These are phyloP conservation scores for Pyronema domesticum DNA, from an alignment of 495 filamentous ascomycete species.

Conservation along the genomic window DNA sequence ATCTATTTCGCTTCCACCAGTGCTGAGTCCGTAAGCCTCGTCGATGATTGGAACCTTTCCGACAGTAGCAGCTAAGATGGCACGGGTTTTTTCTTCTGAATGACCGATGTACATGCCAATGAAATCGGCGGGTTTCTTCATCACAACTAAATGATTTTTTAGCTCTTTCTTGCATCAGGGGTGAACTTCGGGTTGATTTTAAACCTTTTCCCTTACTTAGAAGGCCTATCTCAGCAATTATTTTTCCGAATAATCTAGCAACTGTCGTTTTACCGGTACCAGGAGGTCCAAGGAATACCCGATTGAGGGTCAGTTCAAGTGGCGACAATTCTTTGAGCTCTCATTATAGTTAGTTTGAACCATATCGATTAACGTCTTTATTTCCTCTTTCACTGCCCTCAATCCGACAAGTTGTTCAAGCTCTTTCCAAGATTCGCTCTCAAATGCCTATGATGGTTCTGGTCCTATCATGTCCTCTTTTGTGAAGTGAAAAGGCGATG, in stretches of 20 bases:
- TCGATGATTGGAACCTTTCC: slow-evolving; percentile 67
- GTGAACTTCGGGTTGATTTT: slow-evolving; percentile 37
- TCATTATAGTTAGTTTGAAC: slow-evolving; percentile 37
- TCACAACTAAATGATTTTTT: slow-evolving; percentile 32
- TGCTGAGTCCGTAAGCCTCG: slow-evolving; percentile 44
- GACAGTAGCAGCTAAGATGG: slow-evolving; percentile 42
- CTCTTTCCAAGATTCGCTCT: slow-evolving; percentile 35
- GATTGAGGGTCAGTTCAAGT: slow-evolving; percentile 42
- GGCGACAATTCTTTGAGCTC: slow-evolving; percentile 34
- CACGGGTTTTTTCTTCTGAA: slow-evolving; percentile 56
- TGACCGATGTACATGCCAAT: slow-evolving; percentile 43
- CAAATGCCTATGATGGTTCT: slow-evolving; percentile 34
- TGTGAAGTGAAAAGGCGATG: slow-evolving; percentile 28
- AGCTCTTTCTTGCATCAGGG: slow-evolving; percentile 21
- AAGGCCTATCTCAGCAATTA: slow-evolving; percentile 42
- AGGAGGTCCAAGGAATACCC: slow-evolving; percentile 52
- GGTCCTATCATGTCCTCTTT: slow-evolving; percentile 44
- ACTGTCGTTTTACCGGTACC: slow-evolving; percentile 67
- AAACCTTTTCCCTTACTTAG: slow-evolving; percentile 48
- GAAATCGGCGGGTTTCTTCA: slow-evolving; percentile 60
- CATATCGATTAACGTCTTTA: slow-evolving; percentile 33
- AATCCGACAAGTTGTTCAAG: slow-evolving; percentile 40
- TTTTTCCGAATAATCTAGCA: slow-evolving; percentile 52
- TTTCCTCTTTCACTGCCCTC: slow-evolving; percentile 36
- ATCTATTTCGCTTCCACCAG: slow-evolving; percentile 1